Evolutionary conservation across 768 basidiomycete genomes (phyloP), one percentile per base, ranked within the genome.

Genomic region (Ramaria sp.): DNA sequence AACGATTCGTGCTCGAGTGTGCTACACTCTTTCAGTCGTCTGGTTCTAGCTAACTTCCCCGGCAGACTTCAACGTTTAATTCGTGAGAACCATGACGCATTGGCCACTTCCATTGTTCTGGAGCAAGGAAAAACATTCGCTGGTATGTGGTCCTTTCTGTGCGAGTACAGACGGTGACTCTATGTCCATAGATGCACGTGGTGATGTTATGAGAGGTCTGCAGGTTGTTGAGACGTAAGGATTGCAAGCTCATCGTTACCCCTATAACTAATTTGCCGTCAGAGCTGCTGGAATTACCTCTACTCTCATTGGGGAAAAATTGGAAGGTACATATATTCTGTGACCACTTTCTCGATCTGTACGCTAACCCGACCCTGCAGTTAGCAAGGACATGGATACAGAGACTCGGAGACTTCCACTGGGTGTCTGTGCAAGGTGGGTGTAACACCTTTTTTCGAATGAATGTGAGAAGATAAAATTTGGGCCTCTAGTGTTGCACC

Each of bases 381-480:
- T 97, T 18, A 88, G 86, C 69, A 91, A 83, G 67, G 94, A 96
- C 65, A 97, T 97, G 94, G 94, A 97, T 64, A 96, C 94, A 1
- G 82, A 88, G 57, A 83, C 86, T 15, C 79, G 93, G 48, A 79
- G 81, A 60, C 68, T 90, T 16, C 90, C 94, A 2, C 72, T 97
- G 5, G 94, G 94, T 52, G 92, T 98, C 30, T 88, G 85, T 58
- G 91, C 66, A 20, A 41, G 53, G n/a, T 50, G 32, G 9, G 10
- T 24, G 37, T 28, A 30, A 50, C 48, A 18, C 27, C 22, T 43
- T 22, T 22, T 42, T 10, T 32, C 36, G n/a, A 22, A 16, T 42
- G 12, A 34, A 15, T 5, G 39, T 9, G 7, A 32, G 12, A 24
- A 18, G 38, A 27, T 22, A 16, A n/a, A n/a, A 37, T 47, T 20